Conservation (phyloP, 192 early-diverging fungal genomes). For the Entomortierella lignicola region DNA sequence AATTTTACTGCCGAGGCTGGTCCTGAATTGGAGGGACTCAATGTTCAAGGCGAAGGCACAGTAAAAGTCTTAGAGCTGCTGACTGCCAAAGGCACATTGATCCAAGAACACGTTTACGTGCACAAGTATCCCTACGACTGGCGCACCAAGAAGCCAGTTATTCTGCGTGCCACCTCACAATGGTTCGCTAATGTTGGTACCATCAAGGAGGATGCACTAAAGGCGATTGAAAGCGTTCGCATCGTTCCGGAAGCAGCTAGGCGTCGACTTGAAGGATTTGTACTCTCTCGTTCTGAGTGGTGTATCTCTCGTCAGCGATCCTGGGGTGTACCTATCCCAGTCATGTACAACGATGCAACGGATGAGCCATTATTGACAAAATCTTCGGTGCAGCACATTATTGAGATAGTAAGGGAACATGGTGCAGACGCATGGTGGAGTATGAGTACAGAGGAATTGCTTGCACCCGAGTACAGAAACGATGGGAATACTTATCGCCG, state of each 20-base stretch:
- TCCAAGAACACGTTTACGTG: conserved; percentile 62
- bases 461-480: conserved; percentile 67
- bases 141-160: conserved; percentile 84
- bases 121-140: conserved; percentile 90
- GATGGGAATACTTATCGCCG: conserved; percentile 63
- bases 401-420: conserved; percentile 62
- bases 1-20: conserved; percentile 74
- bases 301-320: conserved; percentile 86
- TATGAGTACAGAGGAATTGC: conserved; percentile 63
- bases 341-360: conserved; percentile 70
- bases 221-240: conserved; percentile 66
- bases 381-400: conserved; percentile 73
- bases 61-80: conserved; percentile 66
- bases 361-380: conserved; percentile 73
- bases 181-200: conserved; percentile 82
- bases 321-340: conserved; percentile 88
- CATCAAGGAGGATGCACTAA: conserved; percentile 61
- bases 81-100: conserved; percentile 35
- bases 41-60: conserved; percentile 69
- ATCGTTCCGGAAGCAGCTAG: conserved; percentile 67
- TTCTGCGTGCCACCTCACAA: conserved; percentile 81
- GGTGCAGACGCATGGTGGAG: conserved; percentile 82
- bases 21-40: conserved; percentile 66
- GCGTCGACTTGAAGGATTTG: conserved; percentile 71
- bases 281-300: conserved; percentile 79